These are phyloP conservation scores for Trichoderma orchidacearum DNA, from an alignment of 495 filamentous ascomycete genomes.

Conservation along the genomic window DNA sequence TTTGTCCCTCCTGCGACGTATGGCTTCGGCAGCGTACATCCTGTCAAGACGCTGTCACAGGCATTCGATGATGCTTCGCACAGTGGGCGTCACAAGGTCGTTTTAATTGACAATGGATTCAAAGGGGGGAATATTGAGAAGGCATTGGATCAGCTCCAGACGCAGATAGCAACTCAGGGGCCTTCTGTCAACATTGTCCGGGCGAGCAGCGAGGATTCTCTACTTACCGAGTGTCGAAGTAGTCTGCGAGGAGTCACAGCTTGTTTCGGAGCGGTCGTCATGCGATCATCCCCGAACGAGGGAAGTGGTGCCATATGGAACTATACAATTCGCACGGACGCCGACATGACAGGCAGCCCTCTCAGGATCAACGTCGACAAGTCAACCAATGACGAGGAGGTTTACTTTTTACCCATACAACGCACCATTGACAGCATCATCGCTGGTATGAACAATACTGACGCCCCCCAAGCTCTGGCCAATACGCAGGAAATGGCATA, in stretches of 20 bases:
- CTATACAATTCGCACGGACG: constrained; percentile 68
- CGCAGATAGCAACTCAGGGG: constrained; percentile 20
- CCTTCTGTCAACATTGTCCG: constrained; percentile 43
- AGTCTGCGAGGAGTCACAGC: constrained; percentile 53
- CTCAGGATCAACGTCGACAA: constrained; percentile 41
- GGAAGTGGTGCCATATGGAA: constrained; percentile 60
- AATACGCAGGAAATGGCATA: constrained; percentile 55
- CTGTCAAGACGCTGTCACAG: constrained; percentile 45
- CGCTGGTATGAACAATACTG: constrained; percentile 24
- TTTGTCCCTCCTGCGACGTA: constrained; percentile 52
- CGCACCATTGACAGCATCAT: constrained; percentile 64
- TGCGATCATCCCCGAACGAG: constrained; percentile 57
- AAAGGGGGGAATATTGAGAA: constrained; percentile 55
- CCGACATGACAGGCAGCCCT: constrained; percentile 32
- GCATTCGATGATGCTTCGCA: constrained; percentile 37
- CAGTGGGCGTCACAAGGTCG: constrained; percentile 46
- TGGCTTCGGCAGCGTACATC: constrained; percentile 45
- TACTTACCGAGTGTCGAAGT: constrained; percentile 49
- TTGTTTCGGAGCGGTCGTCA: constrained; percentile 67
- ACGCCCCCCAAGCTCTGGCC: constrained; percentile 24
- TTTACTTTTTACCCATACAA: constrained; percentile 68
- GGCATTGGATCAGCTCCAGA: constrained; percentile 48
- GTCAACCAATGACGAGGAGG: constrained; percentile 51
- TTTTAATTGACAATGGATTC: constrained; percentile 67
- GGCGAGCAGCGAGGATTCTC: constrained; percentile 33